A percentile compares a stretch with the other conserved stretches of the same genome.
Evolutionary conservation across 2,329 filamentous ascomycete species (phyloP).

Genomic region (Sphaerulina populicola): DNA sequence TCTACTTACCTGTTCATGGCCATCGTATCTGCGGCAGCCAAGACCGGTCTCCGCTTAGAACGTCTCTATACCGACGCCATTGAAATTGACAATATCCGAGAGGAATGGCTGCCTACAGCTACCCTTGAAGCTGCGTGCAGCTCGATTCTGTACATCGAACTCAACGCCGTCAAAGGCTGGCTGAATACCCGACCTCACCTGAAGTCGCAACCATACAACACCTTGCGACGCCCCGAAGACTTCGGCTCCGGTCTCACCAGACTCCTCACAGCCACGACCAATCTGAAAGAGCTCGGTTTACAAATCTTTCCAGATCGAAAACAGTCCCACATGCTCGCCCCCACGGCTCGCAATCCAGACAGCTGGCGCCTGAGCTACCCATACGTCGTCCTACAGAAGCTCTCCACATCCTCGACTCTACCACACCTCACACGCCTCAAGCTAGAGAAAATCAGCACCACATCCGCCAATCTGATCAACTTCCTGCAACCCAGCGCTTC

Average conservation of each 20-base stretch:
- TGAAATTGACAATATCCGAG: slow-evolving; percentile 26
- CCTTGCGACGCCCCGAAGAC: slow-evolving; percentile 7
- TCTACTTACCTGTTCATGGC: slow-evolving; percentile 26
- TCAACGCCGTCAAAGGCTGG: slow-evolving; percentile 25
- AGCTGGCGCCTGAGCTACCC: slow-evolving; percentile 24
- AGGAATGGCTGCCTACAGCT: slow-evolving; percentile 13
- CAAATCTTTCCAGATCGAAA: slow-evolving; percentile 24
- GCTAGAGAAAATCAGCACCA: slow-evolving; percentile 27
- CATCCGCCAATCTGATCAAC: slow-evolving; percentile 15
- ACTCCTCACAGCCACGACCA: slow-evolving; percentile 20
- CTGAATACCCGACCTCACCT: slow-evolving; percentile 6
- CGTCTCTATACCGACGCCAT: slow-evolving; percentile 31
- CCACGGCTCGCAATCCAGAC: slow-evolving; percentile 12
- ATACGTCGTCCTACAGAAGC: slow-evolving; percentile 17
- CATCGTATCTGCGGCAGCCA: slow-evolving; percentile 21
- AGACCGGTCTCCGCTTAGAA: slow-evolving; percentile 13
- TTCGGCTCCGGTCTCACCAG: slow-evolving; percentile 20
- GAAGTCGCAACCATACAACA: slow-evolving; percentile 5
- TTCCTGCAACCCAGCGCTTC: slow-evolving; percentile 20
- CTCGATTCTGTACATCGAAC: slow-evolving; percentile 26
- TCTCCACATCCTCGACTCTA: slow-evolving; percentile 14
- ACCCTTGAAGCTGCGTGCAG: slow-evolving; percentile 19
- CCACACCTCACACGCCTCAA: slow-evolving; percentile 25
- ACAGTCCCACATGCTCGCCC: slow-evolving; percentile 21
- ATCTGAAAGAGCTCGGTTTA: slow-evolving; percentile 25